Evolutionary conservation across 2,329 filamentous ascomycete genomes (phyloP).

Genomic region (Stachybotrys chlorohalonatus): DNA sequence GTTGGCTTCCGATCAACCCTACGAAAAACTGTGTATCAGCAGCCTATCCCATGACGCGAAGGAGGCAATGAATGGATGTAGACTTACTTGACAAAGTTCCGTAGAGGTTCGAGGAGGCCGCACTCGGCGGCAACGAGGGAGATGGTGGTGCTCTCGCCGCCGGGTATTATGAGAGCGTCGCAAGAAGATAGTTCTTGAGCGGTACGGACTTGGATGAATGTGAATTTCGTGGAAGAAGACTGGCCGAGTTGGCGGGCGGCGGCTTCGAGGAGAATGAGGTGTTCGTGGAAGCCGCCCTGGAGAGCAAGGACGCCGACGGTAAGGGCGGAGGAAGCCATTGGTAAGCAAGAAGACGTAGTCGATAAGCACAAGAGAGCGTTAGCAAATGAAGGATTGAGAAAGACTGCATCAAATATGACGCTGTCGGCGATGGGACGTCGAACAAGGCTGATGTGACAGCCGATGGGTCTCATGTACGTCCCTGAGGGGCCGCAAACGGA

Average conservation of each 20-base stretch:
- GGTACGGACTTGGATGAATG: conserved; percentile 74
- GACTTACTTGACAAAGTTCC: conserved; percentile 80
- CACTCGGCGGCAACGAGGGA: conserved; percentile 78
- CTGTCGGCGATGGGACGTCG: too few species aligned
- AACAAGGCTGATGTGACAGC: neutral
- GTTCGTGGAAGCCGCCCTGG: conserved; percentile 89
- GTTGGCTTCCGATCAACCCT: conserved; percentile 71
- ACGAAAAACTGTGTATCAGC: conserved; percentile 1
- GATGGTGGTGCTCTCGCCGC: conserved; percentile 91
- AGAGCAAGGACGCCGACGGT: conserved; percentile 61
- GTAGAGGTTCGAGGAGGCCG: conserved; percentile 71
- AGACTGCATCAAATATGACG: too few species aligned
- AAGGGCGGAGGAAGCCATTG: conserved; percentile 18
- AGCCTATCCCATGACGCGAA: neutral
- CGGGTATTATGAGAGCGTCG: conserved; percentile 80
- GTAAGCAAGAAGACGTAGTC: neutral
- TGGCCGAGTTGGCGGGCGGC: conserved; percentile 47
- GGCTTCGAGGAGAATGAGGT: conserved; percentile 64
- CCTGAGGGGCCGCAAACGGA: neutral
- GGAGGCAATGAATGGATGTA: conserved; percentile 6
- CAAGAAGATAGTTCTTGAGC: conserved; percentile 60
- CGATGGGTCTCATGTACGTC: neutral
- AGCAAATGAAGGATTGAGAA: too few species aligned
- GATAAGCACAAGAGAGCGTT: too few species aligned
- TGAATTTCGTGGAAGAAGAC: conserved; percentile 30